These are phyloP conservation scores for Neonectria coccinea DNA, from an alignment of 2,329 filamentous ascomycete genomes.

Conservation along the genomic window DNA sequence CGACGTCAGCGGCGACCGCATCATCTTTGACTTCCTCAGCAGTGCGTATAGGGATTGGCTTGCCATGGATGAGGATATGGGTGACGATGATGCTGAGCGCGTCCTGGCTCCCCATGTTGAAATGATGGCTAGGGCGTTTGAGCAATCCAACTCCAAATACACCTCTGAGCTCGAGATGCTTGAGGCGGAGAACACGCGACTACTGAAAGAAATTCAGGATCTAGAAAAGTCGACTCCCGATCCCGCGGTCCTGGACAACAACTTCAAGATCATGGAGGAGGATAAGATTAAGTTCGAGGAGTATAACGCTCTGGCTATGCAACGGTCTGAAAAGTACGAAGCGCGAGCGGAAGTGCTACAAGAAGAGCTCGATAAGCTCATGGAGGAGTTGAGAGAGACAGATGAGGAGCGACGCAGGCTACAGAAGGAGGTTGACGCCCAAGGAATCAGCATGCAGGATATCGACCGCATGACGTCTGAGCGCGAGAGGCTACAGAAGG, in stretches of 20 bases:
- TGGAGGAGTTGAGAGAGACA: constrained; percentile 79
- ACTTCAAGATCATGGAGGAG: constrained; percentile 93
- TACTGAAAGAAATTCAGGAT: constrained; percentile 89
- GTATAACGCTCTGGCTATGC: constrained; percentile 87
- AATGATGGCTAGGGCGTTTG: constrained; percentile 88
- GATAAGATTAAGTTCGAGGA: constrained; percentile 96
- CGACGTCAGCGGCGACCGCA: constrained; percentile 88
- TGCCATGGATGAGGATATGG: constrained; percentile 88
- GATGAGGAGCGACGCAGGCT: constrained; percentile 85
- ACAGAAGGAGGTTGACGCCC: constrained; percentile 88
- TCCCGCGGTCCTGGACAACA: constrained; percentile 84
- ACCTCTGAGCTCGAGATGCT: constrained; percentile 85
- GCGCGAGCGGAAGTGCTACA: constrained; percentile 83
- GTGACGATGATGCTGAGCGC: constrained; percentile 83
- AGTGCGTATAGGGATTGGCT: constrained; percentile 94
- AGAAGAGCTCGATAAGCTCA: constrained; percentile 84
- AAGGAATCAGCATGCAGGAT: constrained; percentile 96
- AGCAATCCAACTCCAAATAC: constrained; percentile 85
- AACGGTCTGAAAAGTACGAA: constrained; percentile 90
- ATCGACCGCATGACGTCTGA: constrained; percentile 99
- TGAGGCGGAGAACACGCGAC: constrained; percentile 84
- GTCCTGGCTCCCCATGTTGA: constrained; percentile 86
- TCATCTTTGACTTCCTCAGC: constrained; percentile 93
- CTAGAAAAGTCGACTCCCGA: constrained; percentile 88
- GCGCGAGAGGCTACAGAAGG: constrained; percentile 90